Base-by-base conservation (phyloP, 345 rosid species). In the Gossypium sturtianum region DNA sequence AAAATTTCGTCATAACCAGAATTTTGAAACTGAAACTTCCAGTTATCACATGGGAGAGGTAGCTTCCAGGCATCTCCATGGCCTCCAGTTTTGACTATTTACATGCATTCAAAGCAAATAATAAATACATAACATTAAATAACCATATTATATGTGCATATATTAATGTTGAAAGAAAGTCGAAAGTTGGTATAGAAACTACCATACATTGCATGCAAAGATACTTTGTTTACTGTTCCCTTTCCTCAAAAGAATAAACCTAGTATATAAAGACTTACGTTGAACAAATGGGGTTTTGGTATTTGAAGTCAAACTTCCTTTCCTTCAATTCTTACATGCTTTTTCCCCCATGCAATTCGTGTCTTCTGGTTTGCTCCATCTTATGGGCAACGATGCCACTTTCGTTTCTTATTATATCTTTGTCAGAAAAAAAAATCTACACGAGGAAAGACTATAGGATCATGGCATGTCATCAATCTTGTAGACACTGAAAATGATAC, bases 61-160 rank as follows among this genome's bases (percentile, higher is more conserved):
- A 2, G 66, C 47, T 63, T 63, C 68, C 68, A 38, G 48, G 66
- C 20, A 15, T 38, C 48, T 63, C 48, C 68, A 63, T 16, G 13
- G 68, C 68, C 68, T 9, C 68, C 68, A 19, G 48, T 63, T 17
- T 63, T 63, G 48, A 63, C 48, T 63, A 9, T 17, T 63, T 38
- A 38, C 4, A 9, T 12, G 5, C 9, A 17, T 38, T 38, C 47
- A 62, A 34, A 62, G 45, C 12, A 12, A 10, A 48, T 48, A 34
- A 48, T 48, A 48, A 48, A 48, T 12, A 13, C 52, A 48, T 48
- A 48, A 48, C 41, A 34, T 48, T 48, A 48, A 48, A n/a, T n/a
- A n/a, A 48, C 13, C 51, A 48, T 48, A 12, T 12, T 48, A 3
- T 48, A 48, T 48, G 0, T 48, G 12, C 15, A 34, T 61, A 15